A percentile compares a stretch with the other conserved stretches of the same genome.
Conservation (phyloP, 225 moss, liverwort and hornwort species). For the Polytrichum formosum region DNA sequence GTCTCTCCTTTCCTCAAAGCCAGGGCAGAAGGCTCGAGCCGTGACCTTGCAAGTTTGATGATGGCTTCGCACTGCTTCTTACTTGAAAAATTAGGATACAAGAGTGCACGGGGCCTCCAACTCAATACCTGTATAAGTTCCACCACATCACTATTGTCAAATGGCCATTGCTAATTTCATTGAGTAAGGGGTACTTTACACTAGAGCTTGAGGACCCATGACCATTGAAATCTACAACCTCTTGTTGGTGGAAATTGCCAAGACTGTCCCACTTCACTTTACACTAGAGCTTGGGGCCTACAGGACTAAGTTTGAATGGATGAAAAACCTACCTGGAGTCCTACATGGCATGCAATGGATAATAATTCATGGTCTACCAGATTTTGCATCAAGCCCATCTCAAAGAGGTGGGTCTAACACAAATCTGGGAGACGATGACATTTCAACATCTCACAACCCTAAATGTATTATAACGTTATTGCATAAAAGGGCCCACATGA, state of each 20-base stretch:
- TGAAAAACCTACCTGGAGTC: too few species aligned
- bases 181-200: neutral
- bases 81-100: conserved; percentile 84
- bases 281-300: conserved; percentile 1
- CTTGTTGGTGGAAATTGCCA: neutral
- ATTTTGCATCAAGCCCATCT: too few species aligned
- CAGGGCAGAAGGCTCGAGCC: conserved; percentile 74
- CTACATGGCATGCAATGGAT: too few species aligned
- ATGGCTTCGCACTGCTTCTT: conserved; percentile 74
- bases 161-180: neutral
- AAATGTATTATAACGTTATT: too few species aligned
- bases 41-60: conserved; percentile 65
- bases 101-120: conserved; percentile 87
- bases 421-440: too few species aligned
- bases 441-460: too few species aligned
- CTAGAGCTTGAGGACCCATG: neutral
- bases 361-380: too few species aligned
- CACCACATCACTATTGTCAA: neutral
- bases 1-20: conserved; percentile 93
- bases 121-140: conserved; percentile 62
- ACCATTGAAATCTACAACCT: neutral
- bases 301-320: neutral
- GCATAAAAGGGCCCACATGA: too few species aligned
- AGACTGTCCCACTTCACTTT: neutral
- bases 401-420: too few species aligned